A percentile compares a stretch with the other conserved stretches of the same genome.
These are phyloP conservation scores for Metroxylon sagu DNA, from an alignment of 176 grass and related monocot species.

Conservation along the genomic window DNA sequence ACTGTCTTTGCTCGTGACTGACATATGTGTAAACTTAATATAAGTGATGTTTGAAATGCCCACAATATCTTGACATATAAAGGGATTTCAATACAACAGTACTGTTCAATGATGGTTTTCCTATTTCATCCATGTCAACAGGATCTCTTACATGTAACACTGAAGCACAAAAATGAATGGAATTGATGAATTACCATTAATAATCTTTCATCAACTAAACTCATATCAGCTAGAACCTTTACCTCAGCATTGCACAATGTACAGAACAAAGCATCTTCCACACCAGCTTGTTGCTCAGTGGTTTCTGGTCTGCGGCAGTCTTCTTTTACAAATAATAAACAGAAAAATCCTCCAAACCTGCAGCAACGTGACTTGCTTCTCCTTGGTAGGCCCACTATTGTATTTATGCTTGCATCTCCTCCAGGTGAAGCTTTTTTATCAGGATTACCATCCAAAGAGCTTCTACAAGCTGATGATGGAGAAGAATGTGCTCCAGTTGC, in stretches of 20 bases:
- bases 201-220: neutral
- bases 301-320: constrained; percentile 79
- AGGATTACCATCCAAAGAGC: constrained; percentile 62
- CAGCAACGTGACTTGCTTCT: constrained; percentile 56
- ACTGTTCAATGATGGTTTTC: constrained; percentile 10
- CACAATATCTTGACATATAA: no score
- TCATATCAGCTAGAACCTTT: constrained; percentile 3
- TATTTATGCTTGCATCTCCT: constrained; percentile 29
- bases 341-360: constrained; percentile 53
- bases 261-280: constrained; percentile 89
- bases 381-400: constrained; percentile 22
- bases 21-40: no score
- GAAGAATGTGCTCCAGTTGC: constrained; percentile 39
- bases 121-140: neutral
- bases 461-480: constrained; percentile 56
- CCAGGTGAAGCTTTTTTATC: constrained; percentile 43
- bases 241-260: constrained; percentile 99
- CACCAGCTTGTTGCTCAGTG: constrained; percentile 53
- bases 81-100: neutral
- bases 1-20: no score
- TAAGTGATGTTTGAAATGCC: no score
- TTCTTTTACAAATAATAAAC: constrained; percentile 79
- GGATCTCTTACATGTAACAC: no score
- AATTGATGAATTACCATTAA: constrained; percentile 4
- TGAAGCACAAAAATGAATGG: constrained; percentile 13